Evolutionary conservation across 2,329 filamentous ascomycete species (phyloP).

Genomic region (Periconia sp.): DNA sequence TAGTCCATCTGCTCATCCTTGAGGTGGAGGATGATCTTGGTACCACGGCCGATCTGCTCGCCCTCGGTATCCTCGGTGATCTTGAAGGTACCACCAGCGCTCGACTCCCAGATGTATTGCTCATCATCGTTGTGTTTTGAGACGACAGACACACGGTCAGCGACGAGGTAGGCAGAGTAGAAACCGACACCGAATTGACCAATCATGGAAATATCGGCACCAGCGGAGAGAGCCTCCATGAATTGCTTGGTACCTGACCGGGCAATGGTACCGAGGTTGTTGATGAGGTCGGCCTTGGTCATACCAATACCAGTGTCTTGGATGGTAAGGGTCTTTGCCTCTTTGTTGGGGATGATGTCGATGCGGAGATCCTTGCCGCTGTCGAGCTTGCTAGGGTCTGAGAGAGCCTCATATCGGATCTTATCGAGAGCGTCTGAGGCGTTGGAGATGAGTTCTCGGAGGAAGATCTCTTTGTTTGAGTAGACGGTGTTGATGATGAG

Average conservation of each 20-base stretch:
- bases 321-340: conserved; percentile 96
- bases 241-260: conserved; percentile 99
- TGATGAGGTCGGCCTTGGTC: conserved; percentile 99
- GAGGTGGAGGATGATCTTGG: conserved; percentile 96
- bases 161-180: conserved; percentile 99
- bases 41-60: conserved; percentile 87
- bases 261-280: conserved; percentile 99
- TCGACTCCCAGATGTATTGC: conserved; percentile 99
- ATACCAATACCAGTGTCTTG: conserved; percentile 99
- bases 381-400: conserved; percentile 96
- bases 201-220: conserved; percentile 99
- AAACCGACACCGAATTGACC: conserved; percentile 99
- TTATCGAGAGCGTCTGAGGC: conserved; percentile 99
- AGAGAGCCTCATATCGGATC: conserved; percentile 98
- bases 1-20: conserved; percentile 99
- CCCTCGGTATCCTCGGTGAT: conserved; percentile 88
- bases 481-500: conserved; percentile 99
- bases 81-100: conserved; percentile 95
- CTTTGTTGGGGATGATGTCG: conserved; percentile 98
- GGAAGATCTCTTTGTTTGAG: conserved; percentile 99
- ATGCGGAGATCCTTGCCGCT: conserved; percentile 96
- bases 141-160: conserved; percentile 91
- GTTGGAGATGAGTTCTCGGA: conserved; percentile 98
- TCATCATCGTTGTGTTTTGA: conserved; percentile 99
- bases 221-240: conserved; percentile 98